Percentiles rank a stretch among this genome's conserved stretches.
Conservation (phyloP, 139 green algal species). For the Tetraselmis chui region DNA sequence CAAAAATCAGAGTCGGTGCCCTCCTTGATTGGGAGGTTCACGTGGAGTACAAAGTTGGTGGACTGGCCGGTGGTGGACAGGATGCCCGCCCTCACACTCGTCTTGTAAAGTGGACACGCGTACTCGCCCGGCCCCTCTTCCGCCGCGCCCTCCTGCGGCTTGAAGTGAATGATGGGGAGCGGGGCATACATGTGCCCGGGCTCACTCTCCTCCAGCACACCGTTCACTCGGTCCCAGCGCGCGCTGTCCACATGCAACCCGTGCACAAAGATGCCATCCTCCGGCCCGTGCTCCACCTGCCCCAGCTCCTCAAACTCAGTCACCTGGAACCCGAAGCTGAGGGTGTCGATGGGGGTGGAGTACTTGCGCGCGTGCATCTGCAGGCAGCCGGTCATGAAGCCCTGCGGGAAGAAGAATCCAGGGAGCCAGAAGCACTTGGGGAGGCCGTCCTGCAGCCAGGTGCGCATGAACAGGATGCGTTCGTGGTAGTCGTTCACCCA, state of each 20-base stretch:
- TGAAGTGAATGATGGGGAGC: conserved; percentile 73
- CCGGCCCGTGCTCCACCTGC: conserved; percentile 23
- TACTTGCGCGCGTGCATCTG: conserved; percentile 81
- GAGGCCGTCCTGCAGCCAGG: conserved; percentile 57
- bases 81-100: conserved; percentile 57
- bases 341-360: conserved; percentile 69
- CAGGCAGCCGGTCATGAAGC: conserved; percentile 82
- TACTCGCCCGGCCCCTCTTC: conserved; percentile 38
- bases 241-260: conserved; percentile 75
- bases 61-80: conserved; percentile 72
- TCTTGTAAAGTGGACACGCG: conserved; percentile 81
- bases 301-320: conserved; percentile 13
- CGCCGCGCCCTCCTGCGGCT: conserved; percentile 19
- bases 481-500: conserved; percentile 74
- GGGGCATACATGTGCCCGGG: conserved; percentile 61
- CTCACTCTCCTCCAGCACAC: conserved; percentile 47
- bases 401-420: conserved; percentile 81
- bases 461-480: conserved; percentile 68
- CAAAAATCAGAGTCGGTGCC: conserved; percentile 56
- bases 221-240: conserved; percentile 41
- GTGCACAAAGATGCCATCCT: conserved; percentile 64
- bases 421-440: conserved; percentile 76
- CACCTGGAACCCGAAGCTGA: conserved; percentile 63
- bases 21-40: conserved; percentile 51
- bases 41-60: conserved; percentile 72